Base-by-base conservation (phyloP, 1,139 yeast genomes). In the Meyerozyma elateridarum region DNA sequence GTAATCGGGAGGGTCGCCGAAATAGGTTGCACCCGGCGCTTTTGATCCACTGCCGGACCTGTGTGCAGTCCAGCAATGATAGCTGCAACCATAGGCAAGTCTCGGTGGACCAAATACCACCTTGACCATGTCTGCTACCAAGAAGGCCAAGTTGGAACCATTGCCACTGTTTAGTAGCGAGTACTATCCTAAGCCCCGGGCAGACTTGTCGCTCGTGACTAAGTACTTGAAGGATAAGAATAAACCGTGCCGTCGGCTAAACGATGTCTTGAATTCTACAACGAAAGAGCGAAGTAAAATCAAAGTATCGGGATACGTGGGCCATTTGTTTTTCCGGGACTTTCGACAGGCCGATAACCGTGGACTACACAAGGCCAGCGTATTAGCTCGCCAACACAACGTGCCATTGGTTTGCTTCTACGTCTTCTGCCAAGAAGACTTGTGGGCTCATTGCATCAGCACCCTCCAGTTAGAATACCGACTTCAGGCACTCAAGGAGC, bases 401-500 rank as follows among this genome's bases (percentile, higher is more conserved):
- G 20, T 28, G 3, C 45, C 43, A 4, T 30, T 44, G 13, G 35
- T 44, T 6, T 59, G 69, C 1, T 37, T 70, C 8, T 70, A 60
- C 46, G 52, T 64, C n/a, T 50, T 61, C 34, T 64, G 70, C 26
- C 51, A 59, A 4, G 61, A 61, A 28, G 70, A 64, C 21, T 52
- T 64, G 38, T 51, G 51, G 22, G 56, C 63, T 9, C 79, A 74
- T 41, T 46, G 58, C 12, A 61, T 62, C 13, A 60, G 76, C 28
- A 56, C 66, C 0, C 63, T 64, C 46, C 72, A 72, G 35, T 46
- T 63, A 25, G 54, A 59, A 30, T 64, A 69, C 37, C 57, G 61
- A 34, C 37, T 54, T 31, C 53, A 60, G 27, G 54, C 65, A 5
- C 40, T 74, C 25, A 36, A 42, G 7, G 32, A 42, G 8, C 46